A percentile compares a stretch with the other conserved stretches of the same genome.
These are phyloP conservation scores for Cucurbita ficifolia DNA, from an alignment of 306 rosid genomes.

Conservation along the genomic window DNA sequence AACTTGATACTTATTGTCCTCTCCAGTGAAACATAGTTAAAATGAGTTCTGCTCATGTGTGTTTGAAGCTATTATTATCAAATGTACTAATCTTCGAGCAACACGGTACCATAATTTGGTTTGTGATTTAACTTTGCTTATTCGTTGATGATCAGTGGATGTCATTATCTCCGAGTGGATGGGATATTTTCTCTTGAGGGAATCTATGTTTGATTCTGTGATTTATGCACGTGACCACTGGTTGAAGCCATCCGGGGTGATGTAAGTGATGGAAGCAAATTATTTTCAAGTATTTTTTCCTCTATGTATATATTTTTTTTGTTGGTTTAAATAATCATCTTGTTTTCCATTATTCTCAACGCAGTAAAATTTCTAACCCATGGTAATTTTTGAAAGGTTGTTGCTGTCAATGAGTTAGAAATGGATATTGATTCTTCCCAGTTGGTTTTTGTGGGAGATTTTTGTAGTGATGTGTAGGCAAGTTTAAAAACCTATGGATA, in stretches of 20 bases:
- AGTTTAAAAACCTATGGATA: neutral
- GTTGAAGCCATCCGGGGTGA: slow-evolving; percentile 94
- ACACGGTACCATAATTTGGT: neutral
- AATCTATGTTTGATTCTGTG: slow-evolving; percentile 98
- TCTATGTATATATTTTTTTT: neutral
- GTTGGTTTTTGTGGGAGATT: neutral
- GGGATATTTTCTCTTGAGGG: slow-evolving; percentile 97
- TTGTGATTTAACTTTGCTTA: neutral
- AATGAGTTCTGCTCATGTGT: neutral
- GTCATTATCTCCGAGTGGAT: slow-evolving; percentile 98
- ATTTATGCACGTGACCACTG: slow-evolving; percentile 96
- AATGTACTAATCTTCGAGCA: neutral
- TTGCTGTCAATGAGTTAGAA: neutral
- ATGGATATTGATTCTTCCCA: neutral
- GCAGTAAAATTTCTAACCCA: neutral
- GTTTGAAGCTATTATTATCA: neutral
- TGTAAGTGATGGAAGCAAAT: slow-evolving; percentile 28
- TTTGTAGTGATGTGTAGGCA: neutral
- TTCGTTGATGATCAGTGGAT: slow-evolving; percentile 41
- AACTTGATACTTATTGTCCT: neutral
- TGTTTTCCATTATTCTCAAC: neutral
- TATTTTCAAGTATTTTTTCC: neutral
- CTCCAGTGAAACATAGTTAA: neutral
- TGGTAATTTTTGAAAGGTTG: neutral
- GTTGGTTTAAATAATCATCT: neutral